These are phyloP conservation scores for Zygosaccharomyces pseudobailii DNA, from an alignment of 1,139 yeast species.

Conservation along the genomic window DNA sequence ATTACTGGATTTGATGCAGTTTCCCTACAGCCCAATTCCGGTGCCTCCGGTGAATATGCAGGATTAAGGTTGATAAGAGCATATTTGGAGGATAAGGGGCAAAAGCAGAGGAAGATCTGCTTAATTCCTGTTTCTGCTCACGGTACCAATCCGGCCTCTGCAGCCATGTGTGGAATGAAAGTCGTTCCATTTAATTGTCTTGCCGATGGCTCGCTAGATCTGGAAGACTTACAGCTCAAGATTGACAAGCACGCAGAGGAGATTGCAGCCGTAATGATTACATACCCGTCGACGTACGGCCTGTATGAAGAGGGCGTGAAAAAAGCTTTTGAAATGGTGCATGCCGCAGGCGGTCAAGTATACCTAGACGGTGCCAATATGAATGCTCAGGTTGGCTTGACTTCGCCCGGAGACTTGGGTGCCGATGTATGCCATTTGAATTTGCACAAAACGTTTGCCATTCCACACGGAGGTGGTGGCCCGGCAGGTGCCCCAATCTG, in stretches of 20 bases:
- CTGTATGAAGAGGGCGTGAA: conserved; percentile 89
- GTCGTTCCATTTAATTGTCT: conserved; percentile 90
- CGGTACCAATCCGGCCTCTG: conserved; percentile 98
- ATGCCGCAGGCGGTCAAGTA: conserved; percentile 86
- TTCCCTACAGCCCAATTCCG: conserved; percentile 93
- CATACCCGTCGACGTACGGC: conserved; percentile 96
- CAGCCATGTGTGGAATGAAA: conserved; percentile 93
- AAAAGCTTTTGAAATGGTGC: conserved; percentile 79
- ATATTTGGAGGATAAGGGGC: conserved; percentile 69
- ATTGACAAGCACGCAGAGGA: conserved; percentile 64
- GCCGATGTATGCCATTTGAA: conserved; percentile 99
- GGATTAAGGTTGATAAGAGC: conserved; percentile 84
- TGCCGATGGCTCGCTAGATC: conserved; percentile 77
- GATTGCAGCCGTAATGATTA: conserved; percentile 90
- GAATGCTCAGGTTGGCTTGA: conserved; percentile 98
- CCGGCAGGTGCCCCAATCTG: conserved; percentile 99
- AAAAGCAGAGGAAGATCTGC: conserved; percentile 71
- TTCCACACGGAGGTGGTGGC: conserved; percentile 99
- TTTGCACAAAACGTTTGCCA: conserved; percentile 94
- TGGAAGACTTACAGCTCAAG: conserved; percentile 67
- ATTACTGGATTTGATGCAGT: conserved; percentile 95
- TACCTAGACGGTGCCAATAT: conserved; percentile 98
- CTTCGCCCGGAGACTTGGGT: conserved; percentile 95
- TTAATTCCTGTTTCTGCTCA: conserved; percentile 96
- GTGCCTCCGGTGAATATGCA: conserved; percentile 97